Base-by-base conservation (phyloP, 2,329 filamentous ascomycete genomes). In the Botrytis galanthina region DNA sequence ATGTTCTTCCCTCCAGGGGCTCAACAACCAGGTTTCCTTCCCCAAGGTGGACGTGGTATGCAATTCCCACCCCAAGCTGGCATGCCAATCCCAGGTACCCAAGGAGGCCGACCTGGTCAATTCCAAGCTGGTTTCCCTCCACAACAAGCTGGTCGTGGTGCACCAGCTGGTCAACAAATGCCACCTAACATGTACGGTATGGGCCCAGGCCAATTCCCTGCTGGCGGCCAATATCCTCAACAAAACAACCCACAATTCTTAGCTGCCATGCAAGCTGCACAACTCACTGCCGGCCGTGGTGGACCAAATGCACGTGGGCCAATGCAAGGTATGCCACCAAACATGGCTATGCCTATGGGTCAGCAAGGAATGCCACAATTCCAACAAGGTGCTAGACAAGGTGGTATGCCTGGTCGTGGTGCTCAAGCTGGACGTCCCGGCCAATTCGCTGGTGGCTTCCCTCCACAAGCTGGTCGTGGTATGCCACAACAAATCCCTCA, bases 111-210 rank as follows among this genome's bases (percentile, higher is more conserved):
- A 79, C 93, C 93, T 77, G 92, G 91, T 79, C 94, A 96, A 82
- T 97, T 95, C 87, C 90, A 93, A 76, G 90, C 87, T 80, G 91
- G 89, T 72, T 96, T 95, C 85, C 90, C 91, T 77, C 91, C 90
- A 80, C 94, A 96, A 83, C 92, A 94, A 84, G 93, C 92, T 79
- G 94, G 95, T 78, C 95, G 95, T 83, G 95, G 94, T 77, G 93
- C 91, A 77, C 91, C 93, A 78, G 87, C 87, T 79, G 92, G 92
- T 79, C 94, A 96, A 84, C 93, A 95, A 85, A 89, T 98, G 78
- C 93, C 94, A 74, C 93, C 94, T 76, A 93, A 91, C 86, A 91
- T 94, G 86, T 98, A 97, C 84, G 90, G 89, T 78, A 87, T 96
- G 81, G 64, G 64, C 20, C 91, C 92, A 70, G 89, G 90, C 76